Percentiles rank a stretch among this genome's conserved stretches.
Evolutionary conservation across 2,329 filamentous ascomycete species (phyloP).

Genomic region (Capronia americana): DNA sequence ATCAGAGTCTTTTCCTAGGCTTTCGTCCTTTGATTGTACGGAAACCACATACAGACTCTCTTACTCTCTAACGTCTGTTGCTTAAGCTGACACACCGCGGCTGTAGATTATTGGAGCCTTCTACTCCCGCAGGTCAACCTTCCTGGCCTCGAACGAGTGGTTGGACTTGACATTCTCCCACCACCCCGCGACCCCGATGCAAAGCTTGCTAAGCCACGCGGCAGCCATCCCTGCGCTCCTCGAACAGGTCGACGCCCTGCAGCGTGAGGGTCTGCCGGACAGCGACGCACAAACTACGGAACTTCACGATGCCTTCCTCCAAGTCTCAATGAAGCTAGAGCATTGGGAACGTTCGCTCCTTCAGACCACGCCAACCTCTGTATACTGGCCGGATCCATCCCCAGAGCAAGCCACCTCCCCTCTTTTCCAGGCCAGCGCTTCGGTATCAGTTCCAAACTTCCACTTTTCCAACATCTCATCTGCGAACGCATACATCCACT

Average conservation of each 20-base stretch:
- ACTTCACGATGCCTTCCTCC: background rate
- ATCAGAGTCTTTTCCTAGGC: background rate
- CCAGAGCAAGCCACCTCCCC: too few relatives aligned
- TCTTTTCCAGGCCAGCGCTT: background rate
- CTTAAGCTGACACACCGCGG: background rate
- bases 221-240: background rate
- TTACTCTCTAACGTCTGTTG: background rate
- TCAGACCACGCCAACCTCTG: too few relatives aligned
- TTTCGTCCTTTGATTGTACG: constrained; percentile 8
- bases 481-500: background rate
- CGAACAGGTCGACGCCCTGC: background rate
- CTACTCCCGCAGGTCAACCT: background rate
- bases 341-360: too few relatives aligned
- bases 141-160: constrained; percentile 1
- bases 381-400: too few relatives aligned
- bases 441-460: background rate
- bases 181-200: constrained; percentile 1
- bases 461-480: background rate
- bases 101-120: constrained; percentile 2
- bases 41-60: background rate
- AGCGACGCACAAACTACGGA: background rate
- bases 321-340: background rate
- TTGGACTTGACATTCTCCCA: background rate
- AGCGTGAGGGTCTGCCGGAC: background rate
- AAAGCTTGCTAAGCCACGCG: constrained; percentile 1